A percentile compares a stretch with the other conserved stretches of the same genome.
Evolutionary conservation across 192 early-diverging fungal species (phyloP).

Genomic region (Coemansia sp.): DNA sequence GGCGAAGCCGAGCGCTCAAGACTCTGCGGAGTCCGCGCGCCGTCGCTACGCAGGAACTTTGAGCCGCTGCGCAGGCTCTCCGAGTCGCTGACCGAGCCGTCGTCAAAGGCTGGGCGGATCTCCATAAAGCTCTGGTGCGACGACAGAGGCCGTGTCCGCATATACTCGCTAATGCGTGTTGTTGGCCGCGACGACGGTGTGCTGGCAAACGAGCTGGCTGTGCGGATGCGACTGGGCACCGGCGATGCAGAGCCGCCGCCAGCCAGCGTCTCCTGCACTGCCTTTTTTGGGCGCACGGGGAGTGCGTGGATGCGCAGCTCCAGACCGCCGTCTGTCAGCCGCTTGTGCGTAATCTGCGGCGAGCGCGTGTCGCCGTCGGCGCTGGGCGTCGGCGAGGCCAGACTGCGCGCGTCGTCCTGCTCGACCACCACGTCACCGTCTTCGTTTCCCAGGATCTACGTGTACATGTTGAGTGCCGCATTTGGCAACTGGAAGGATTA

Average conservation of each 20-base stretch:
- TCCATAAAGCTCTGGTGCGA: slow-evolving; percentile 41
- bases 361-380: slow-evolving; percentile 28
- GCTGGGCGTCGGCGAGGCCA: slow-evolving; percentile 36
- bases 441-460: slow-evolving; percentile 53
- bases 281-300: slow-evolving; percentile 21
- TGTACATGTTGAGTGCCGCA: background rate
- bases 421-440: slow-evolving; percentile 51
- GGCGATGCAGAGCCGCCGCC: slow-evolving; percentile 17
- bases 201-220: slow-evolving; percentile 11
- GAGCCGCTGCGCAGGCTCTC: slow-evolving; percentile 13
- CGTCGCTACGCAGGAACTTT: slow-evolving; percentile 11
- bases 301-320: slow-evolving; percentile 50
- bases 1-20: slow-evolving; percentile 26
- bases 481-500: slow-evolving; percentile 7
- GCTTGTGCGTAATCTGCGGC: slow-evolving; percentile 39
- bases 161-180: slow-evolving; percentile 43
- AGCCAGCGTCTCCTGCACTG: slow-evolving; percentile 8
- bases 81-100: slow-evolving; percentile 14
- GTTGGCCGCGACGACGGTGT: slow-evolving; percentile 9
- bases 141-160: slow-evolving; percentile 29
- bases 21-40: slow-evolving; percentile 31
- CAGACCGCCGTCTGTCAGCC: slow-evolving; percentile 31
- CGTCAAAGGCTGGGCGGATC: slow-evolving; percentile 47
- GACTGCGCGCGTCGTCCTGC: slow-evolving; percentile 37
- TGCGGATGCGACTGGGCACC: background rate